Evolutionary conservation across 345 rosid genomes (phyloP).

Genomic region (Rhizophora mangle): DNA sequence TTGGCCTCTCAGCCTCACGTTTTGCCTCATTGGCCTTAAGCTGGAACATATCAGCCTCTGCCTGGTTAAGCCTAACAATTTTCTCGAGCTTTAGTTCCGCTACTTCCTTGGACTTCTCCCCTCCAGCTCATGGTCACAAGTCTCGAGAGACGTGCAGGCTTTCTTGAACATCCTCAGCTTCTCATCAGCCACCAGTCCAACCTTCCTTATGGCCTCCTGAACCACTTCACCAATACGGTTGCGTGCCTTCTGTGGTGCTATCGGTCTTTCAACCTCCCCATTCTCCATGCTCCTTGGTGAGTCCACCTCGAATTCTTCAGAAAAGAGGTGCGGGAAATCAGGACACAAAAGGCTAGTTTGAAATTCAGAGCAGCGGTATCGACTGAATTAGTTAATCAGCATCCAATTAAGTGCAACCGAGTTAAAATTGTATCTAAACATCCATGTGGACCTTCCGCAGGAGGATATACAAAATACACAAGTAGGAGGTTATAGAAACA

Average conservation of each 20-base stretch:
- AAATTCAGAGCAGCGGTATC: background rate
- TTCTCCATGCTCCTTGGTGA: slow-evolving; percentile 81
- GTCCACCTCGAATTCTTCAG: slow-evolving; percentile 76
- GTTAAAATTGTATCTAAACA: background rate
- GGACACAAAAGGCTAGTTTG: background rate
- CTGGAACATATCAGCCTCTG: slow-evolving; percentile 99
- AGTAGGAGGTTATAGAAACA: too few species aligned
- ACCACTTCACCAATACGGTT: slow-evolving; percentile 92
- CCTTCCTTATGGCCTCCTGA: slow-evolving; percentile 86
- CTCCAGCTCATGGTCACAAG: slow-evolving; percentile 83
- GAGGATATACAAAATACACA: background rate
- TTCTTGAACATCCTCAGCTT: slow-evolving; percentile 91
- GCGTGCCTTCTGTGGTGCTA: slow-evolving; percentile 97
- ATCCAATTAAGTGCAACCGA: background rate
- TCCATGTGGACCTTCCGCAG: background rate
- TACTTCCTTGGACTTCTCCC: slow-evolving; percentile 81
- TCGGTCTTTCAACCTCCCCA: slow-evolving; percentile 68
- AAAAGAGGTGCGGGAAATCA: background rate
- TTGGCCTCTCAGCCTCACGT: slow-evolving; percentile 82
- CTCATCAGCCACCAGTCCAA: slow-evolving; percentile 98
- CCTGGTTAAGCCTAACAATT: slow-evolving; percentile 89
- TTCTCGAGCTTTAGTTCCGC: slow-evolving; percentile 73
- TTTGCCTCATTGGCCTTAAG: slow-evolving; percentile 90
- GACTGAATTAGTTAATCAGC: too few species aligned
- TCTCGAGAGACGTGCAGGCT: slow-evolving; percentile 69